Conservation (phyloP, 805 yeast genomes). For the Wilhelminamyces savonicus region DNA sequence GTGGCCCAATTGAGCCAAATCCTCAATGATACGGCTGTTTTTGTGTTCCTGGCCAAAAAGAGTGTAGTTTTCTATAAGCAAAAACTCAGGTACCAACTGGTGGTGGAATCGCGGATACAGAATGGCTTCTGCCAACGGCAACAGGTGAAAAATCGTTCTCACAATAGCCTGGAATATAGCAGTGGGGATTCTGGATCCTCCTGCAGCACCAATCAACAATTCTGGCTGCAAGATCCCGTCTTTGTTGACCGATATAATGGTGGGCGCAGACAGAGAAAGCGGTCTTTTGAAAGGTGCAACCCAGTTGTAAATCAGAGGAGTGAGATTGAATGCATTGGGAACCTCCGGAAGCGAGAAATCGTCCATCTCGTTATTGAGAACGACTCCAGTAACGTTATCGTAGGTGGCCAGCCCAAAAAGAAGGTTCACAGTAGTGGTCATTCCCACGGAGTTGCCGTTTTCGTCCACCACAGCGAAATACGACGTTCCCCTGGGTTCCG, state of each 20-base stretch:
- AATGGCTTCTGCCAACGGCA: conserved; percentile 60
- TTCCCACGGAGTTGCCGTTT: conserved; percentile 69
- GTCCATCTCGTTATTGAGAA: conserved; percentile 90
- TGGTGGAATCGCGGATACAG: conserved; percentile 85
- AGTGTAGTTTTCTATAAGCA: conserved; percentile 54
- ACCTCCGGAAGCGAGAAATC: conserved; percentile 75
- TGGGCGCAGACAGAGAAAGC: conserved; percentile 75
- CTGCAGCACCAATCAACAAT: conserved; percentile 84
- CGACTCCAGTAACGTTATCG: conserved; percentile 75
- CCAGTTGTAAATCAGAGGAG: conserved; percentile 76
- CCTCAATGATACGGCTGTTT: conserved; percentile 31
- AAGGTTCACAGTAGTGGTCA: conserved; percentile 86
- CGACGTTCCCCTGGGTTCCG: conserved; percentile 87
- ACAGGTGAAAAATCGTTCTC: conserved; percentile 51
- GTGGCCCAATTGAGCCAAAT: conserved; percentile 40
- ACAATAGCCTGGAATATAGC: conserved; percentile 77
- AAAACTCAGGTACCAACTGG: conserved; percentile 71
- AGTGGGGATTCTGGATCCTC: conserved; percentile 84
- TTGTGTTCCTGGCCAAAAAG: conserved; percentile 24
- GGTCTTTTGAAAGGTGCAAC: conserved; percentile 77
- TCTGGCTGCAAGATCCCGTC: conserved; percentile 41
- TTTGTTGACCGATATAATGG: conserved; percentile 33
- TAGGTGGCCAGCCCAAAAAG: conserved; percentile 78
- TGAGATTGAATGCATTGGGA: conserved; percentile 71
- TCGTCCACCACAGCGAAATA: conserved; percentile 77